These are phyloP conservation scores for Haplosporangium sp. DNA, from an alignment of 371 early-diverging fungal genomes.

Conservation along the genomic window DNA sequence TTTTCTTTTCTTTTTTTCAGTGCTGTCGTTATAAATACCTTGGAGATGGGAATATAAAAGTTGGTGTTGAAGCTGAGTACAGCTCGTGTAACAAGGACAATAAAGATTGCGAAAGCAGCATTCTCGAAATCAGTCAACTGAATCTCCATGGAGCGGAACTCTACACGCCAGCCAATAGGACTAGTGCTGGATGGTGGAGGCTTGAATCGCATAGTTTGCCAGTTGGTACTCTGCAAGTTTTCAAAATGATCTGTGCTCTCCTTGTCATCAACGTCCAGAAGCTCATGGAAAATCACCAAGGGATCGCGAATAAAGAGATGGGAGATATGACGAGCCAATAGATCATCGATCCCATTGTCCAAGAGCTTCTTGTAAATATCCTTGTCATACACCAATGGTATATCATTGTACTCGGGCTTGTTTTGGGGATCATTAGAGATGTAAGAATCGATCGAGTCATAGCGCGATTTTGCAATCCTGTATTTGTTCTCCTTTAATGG, in stretches of 20 bases:
- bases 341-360: conserved; percentile 86
- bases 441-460: conserved; percentile 96
- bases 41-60: conserved; percentile 96
- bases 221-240: conserved; percentile 99
- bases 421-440: conserved; percentile 82
- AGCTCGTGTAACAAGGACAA: conserved; percentile 91
- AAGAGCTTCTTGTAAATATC: conserved; percentile 80
- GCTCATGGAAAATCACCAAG: conserved; percentile 93
- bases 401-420: conserved; percentile 96
- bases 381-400: conserved; percentile 85
- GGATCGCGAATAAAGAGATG: conserved; percentile 99
- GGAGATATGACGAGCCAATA: conserved; percentile 93
- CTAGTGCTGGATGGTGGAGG: conserved; percentile 90
- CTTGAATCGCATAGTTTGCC: conserved; percentile 99
- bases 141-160: conserved; percentile 98
- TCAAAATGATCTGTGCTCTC: conserved; percentile 96
- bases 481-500: conserved; percentile 77
- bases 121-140: conserved; percentile 99
- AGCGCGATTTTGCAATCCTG: conserved; percentile 96
- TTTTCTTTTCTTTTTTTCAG: too few relatives aligned
- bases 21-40: conserved; percentile 59
- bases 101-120: conserved; percentile 96
- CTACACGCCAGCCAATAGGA: conserved; percentile 98
- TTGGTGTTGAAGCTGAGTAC: conserved; percentile 92
- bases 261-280: conserved; percentile 87